These are phyloP conservation scores for Claviceps sp. DNA, from an alignment of 2,329 filamentous ascomycete species.

Conservation along the genomic window DNA sequence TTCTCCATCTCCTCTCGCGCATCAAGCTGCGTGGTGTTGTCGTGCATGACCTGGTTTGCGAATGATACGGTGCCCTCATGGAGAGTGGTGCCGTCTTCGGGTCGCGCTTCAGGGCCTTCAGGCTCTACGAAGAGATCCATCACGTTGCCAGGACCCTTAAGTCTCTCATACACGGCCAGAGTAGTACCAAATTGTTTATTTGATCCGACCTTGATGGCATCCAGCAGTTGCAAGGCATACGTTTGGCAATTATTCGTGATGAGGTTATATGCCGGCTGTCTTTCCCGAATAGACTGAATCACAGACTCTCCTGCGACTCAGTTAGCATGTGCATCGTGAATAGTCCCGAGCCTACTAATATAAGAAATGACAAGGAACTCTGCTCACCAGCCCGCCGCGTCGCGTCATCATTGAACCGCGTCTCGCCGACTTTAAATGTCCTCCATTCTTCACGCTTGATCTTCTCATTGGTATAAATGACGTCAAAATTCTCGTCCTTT, in stretches of 20 bases:
- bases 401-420: slow-evolving; percentile 41
- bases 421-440: slow-evolving; percentile 37
- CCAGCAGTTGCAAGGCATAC: slow-evolving; percentile 37
- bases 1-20: slow-evolving; percentile 19
- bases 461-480: slow-evolving; percentile 42
- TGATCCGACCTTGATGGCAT: slow-evolving; percentile 37
- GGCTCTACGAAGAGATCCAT: slow-evolving; percentile 32
- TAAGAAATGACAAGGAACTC: background rate
- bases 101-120: slow-evolving; percentile 13
- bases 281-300: slow-evolving; percentile 36
- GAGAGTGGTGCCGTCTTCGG: slow-evolving; percentile 1
- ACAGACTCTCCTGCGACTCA: slow-evolving; percentile 32
- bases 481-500: slow-evolving; percentile 37
- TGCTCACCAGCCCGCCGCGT: slow-evolving; percentile 31
- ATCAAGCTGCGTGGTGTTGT: slow-evolving; percentile 38
- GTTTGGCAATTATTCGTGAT: slow-evolving; percentile 50
- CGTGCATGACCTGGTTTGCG: slow-evolving; percentile 39
- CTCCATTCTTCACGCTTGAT: slow-evolving; percentile 34
- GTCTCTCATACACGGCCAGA: slow-evolving; percentile 37
- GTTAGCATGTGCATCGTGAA: background rate
- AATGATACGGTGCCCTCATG: slow-evolving; percentile 28
- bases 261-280: slow-evolving; percentile 39
- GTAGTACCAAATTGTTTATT: slow-evolving; percentile 40
- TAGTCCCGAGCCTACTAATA: background rate
- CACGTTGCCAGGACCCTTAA: slow-evolving; percentile 35